These are phyloP conservation scores for Zygoascus tannicola DNA, from an alignment of 805 yeast species.

Conservation along the genomic window DNA sequence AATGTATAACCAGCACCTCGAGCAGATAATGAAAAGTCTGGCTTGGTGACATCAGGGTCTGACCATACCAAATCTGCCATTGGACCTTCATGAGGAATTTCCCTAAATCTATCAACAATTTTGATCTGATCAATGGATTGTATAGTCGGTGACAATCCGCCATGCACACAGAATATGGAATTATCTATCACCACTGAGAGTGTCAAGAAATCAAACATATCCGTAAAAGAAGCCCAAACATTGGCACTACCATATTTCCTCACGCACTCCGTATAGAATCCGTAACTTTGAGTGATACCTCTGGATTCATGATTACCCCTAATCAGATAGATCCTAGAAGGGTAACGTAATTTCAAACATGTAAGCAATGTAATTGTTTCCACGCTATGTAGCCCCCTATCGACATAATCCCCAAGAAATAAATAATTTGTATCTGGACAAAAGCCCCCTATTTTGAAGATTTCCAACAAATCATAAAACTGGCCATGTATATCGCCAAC, in stretches of 20 bases:
- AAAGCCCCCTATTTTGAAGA: conserved; percentile 86
- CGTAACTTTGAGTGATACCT: conserved; percentile 94
- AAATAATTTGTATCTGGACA: conserved; percentile 91
- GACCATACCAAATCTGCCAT: conserved; percentile 99
- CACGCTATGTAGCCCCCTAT: conserved; percentile 85
- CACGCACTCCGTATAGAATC: conserved; percentile 90
- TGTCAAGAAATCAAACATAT: conserved; percentile 83
- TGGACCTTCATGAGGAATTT: conserved; percentile 98
- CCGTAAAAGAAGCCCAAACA: conserved; percentile 88
- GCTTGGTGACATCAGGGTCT: conserved; percentile 81
- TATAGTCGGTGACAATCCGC: conserved; percentile 91
- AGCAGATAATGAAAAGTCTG: conserved; percentile 80
- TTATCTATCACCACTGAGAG: conserved; percentile 85
- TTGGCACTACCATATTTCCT: conserved; percentile 73
- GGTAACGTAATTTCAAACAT: conserved; percentile 79
- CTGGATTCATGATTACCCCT: conserved; percentile 96
- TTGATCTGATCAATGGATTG: conserved; percentile 89
- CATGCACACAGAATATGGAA: conserved; percentile 88
- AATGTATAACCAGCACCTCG: conserved; percentile 98
- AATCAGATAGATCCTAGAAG: conserved; percentile 67
- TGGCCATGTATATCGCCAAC: conserved; percentile 99
- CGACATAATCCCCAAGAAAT: conserved; percentile 93
- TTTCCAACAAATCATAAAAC: conserved; percentile 85
- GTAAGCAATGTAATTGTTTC: conserved; percentile 84
- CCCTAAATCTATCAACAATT: conserved; percentile 83